Percentiles rank a stretch among this genome's conserved stretches.
phyloP scores from a whole-genome alignment of 495 filamentous ascomycete species.

The Annulohypoxylon nitens region DNA sequence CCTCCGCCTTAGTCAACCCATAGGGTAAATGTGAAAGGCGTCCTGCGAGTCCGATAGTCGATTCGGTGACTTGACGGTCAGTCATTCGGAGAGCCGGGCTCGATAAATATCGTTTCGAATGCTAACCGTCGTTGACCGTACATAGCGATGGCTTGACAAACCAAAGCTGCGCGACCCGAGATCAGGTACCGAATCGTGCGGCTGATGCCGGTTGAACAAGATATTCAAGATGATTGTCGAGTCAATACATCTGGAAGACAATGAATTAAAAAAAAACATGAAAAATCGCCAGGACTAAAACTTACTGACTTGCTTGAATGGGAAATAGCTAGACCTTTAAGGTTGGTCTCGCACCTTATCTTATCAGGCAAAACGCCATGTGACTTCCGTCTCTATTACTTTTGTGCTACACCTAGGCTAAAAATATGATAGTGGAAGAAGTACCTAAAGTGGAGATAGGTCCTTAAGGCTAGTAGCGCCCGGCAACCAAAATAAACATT shows the following conservation, averaged over 20 bases:
- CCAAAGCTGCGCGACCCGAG: constrained; percentile 4
- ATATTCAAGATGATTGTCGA: background rate
- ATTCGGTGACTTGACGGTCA: constrained; percentile 53
- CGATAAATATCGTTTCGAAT: constrained; percentile 42
- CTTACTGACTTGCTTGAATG: constrained; percentile 9
- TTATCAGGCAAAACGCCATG: constrained; percentile 32
- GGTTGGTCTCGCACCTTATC: constrained; percentile 22
- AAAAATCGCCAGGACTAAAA: background rate
- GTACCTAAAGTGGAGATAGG: constrained; percentile 11
- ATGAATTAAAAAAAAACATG: constrained; percentile 2
- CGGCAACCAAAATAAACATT: constrained; percentile 55
- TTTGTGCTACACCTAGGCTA: background rate
- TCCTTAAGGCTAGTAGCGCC: constrained; percentile 22
- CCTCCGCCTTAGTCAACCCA: constrained; percentile 41
- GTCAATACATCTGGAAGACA: background rate
- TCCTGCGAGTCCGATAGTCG: constrained; percentile 50
- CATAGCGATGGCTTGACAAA: constrained; percentile 44
- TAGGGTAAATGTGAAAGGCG: constrained; percentile 51
- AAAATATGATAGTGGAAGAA: background rate
- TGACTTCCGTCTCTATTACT: background rate
- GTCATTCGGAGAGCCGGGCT: constrained; percentile 53
- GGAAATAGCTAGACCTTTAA: constrained; percentile 31
- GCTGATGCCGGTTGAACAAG: background rate
- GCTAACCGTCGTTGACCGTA: constrained; percentile 34
- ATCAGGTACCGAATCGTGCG: background rate